phyloP scores from a whole-genome alignment of 768 basidiomycete genomes.

The Suillus paluster region DNA sequence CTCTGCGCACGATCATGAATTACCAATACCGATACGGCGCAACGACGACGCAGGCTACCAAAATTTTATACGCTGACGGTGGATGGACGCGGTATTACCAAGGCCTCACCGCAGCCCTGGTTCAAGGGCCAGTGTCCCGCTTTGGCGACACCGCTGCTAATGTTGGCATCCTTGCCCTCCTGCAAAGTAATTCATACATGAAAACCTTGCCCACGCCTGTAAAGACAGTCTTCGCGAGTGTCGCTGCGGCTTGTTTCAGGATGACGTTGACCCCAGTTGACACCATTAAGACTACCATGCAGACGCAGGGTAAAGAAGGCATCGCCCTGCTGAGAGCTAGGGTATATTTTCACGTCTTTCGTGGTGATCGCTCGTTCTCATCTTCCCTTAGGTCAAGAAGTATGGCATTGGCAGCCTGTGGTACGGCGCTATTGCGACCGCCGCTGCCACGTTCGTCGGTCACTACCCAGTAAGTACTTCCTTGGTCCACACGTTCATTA shows the following conservation, averaged over 20 bases:
- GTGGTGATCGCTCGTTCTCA: background rate
- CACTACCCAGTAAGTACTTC: slow-evolving; percentile 73
- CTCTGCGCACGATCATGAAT: slow-evolving; percentile 97
- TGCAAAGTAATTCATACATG: slow-evolving; percentile 77
- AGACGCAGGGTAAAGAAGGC: slow-evolving; percentile 83
- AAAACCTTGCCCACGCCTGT: slow-evolving; percentile 60
- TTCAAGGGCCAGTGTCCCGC: slow-evolving; percentile 83
- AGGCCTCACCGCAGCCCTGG: slow-evolving; percentile 81
- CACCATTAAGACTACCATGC: slow-evolving; percentile 94
- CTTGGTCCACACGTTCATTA: background rate
- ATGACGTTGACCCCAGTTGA: slow-evolving; percentile 95
- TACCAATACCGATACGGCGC: slow-evolving; percentile 94
- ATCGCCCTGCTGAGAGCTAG: slow-evolving; percentile 67
- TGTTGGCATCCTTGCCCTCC: slow-evolving; percentile 85
- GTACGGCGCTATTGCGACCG: slow-evolving; percentile 92
- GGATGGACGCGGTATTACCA: slow-evolving; percentile 87
- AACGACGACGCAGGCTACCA: slow-evolving; percentile 63
- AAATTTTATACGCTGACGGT: slow-evolving; percentile 76
- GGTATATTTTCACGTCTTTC: slow-evolving; percentile 41
- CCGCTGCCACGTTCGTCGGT: slow-evolving; percentile 92
- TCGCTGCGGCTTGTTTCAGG: slow-evolving; percentile 83
- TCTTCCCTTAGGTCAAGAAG: slow-evolving; percentile 55
- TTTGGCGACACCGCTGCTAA: slow-evolving; percentile 98
- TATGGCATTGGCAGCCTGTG: slow-evolving; percentile 82
- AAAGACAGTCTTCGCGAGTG: slow-evolving; percentile 80